Evolutionary conservation across 176 grass and related monocot species (phyloP).

Genomic region (Aechmea fasciata): DNA sequence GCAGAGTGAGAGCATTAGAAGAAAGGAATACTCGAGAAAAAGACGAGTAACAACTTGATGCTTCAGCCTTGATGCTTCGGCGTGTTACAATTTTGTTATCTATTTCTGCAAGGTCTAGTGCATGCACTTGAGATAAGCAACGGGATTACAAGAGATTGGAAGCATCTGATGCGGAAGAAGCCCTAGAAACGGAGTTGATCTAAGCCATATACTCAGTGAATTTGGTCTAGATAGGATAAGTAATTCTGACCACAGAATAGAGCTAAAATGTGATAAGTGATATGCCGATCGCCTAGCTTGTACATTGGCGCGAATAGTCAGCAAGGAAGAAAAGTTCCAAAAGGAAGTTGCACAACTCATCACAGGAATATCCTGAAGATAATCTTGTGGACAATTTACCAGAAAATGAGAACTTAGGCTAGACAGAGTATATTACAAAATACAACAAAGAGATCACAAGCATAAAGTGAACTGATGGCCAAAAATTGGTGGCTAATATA

Average conservation of each 20-base stretch:
- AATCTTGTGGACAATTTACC: too few species aligned
- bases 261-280: neutral
- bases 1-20: slow-evolving; percentile 2
- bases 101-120: neutral
- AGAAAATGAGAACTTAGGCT: too few species aligned
- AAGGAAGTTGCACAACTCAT: neutral
- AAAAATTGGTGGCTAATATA: too few species aligned
- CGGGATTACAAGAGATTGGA: neutral
- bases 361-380: too few species aligned
- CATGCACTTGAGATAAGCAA: neutral
- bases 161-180: neutral
- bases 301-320: neutral
- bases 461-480: too few species aligned
- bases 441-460: too few species aligned
- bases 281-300: neutral
- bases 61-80: neutral
- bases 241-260: neutral
- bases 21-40: neutral
- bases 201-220: neutral
- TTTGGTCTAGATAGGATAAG: neutral
- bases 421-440: too few species aligned
- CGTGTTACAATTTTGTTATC: neutral
- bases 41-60: neutral
- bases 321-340: neutral
- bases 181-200: neutral